A percentile compares a stretch with the other conserved stretches of the same genome.
Evolutionary conservation across 75 land plant genomes (phyloP).

Genomic region (Sequoia sempervirens): DNA sequence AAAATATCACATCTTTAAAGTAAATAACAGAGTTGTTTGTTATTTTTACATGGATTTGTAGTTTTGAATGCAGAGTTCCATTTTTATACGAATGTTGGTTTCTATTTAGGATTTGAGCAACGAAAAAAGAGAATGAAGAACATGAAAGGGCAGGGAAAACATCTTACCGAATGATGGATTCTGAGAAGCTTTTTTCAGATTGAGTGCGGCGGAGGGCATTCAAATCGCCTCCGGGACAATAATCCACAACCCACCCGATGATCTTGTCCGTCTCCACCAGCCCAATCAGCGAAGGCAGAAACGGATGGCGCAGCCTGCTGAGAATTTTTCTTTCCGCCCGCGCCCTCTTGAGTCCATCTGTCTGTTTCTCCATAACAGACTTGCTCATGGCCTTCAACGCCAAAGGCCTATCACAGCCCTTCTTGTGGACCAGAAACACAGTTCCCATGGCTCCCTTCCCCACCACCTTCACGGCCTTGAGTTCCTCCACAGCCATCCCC

Average conservation of each 20-base stretch:
- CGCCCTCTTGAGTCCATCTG: conserved; percentile 16
- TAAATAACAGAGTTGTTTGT: no score
- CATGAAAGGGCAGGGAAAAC: no score
- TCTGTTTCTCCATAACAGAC: conserved; percentile 10
- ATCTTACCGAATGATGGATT: conserved; percentile 38
- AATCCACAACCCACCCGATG: conserved; percentile 63
- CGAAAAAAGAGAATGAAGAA: no score
- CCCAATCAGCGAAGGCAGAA: conserved; percentile 60
- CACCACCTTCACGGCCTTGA: conserved; percentile 31
- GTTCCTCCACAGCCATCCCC: neutral
- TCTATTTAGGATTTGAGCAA: no score
- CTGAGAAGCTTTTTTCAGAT: conserved; percentile 62
- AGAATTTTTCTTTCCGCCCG: conserved; percentile 43
- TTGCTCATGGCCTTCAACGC: conserved; percentile 55
- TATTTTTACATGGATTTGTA: no score
- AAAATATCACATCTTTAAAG: no score
- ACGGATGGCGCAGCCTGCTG: conserved; percentile 40
- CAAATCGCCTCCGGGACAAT: conserved; percentile 79
- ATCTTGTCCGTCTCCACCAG: conserved; percentile 45
- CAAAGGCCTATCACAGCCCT: conserved; percentile 10
- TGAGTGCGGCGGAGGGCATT: conserved; percentile 68
- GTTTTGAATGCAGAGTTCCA: no score
- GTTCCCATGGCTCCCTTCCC: conserved; percentile 63
- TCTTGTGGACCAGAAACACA: conserved; percentile 28
- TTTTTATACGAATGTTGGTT: no score